These are phyloP conservation scores for Tremellales sp. DNA, from an alignment of 1,284 basidiomycete genomes.

Conservation along the genomic window DNA sequence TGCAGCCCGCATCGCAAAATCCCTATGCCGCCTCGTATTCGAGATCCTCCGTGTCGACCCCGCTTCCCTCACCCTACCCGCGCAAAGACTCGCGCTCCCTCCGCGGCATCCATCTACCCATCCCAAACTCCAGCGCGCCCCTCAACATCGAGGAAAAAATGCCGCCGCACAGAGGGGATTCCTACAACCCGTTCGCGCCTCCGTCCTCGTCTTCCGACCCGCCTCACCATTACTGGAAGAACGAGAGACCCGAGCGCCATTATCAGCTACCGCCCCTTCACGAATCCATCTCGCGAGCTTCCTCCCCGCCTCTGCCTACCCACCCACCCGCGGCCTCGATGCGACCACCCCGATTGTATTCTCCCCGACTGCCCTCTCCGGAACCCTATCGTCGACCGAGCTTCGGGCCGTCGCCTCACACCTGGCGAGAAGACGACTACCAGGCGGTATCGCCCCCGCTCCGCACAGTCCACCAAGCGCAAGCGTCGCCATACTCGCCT, in stretches of 20 bases:
- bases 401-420: no score
- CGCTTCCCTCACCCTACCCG: conserved; percentile 10
- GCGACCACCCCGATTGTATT: no score
- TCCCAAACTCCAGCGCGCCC: conserved; percentile 7
- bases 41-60: conserved; percentile 5
- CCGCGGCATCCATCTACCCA: conserved; percentile 13
- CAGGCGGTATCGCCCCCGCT: neutral
- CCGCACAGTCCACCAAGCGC: neutral
- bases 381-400: no score
- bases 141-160: conserved; percentile 1
- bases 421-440: neutral
- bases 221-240: no score
- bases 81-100: conserved; percentile 8
- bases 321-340: neutral
- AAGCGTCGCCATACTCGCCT: neutral
- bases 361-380: no score
- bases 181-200: neutral
- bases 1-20: neutral
- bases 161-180: neutral
- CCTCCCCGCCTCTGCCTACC: no score
- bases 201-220: neutral
- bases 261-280: no score
- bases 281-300: no score
- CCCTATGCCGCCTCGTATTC: neutral
- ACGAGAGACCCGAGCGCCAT: no score